Evolutionary conservation across 805 yeast species (phyloP).

Genomic region (Cyberlindnera veronae): DNA sequence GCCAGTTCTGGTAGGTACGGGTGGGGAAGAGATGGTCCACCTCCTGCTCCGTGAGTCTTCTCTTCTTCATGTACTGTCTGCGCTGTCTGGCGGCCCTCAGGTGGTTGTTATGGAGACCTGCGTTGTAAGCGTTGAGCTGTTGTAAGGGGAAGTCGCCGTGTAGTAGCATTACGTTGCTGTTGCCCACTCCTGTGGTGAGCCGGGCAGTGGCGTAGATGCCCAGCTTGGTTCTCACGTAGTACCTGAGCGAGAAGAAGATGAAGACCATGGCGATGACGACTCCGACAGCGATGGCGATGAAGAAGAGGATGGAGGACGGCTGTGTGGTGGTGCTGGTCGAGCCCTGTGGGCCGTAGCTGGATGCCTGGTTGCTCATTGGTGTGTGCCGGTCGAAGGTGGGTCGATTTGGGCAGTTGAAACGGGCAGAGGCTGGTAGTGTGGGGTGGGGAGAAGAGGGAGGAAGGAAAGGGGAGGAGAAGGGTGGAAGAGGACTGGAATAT

Average conservation of each 20-base stretch:
- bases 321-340: constrained; percentile 20
- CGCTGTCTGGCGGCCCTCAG: constrained; percentile 31
- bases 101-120: constrained; percentile 14
- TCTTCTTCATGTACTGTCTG: constrained; percentile 44
- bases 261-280: constrained; percentile 53
- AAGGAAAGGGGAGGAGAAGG: too few species aligned
- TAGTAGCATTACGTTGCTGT: constrained; percentile 18
- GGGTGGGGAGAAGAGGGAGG: too few species aligned
- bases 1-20: constrained; percentile 56
- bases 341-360: neutral
- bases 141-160: constrained; percentile 25
- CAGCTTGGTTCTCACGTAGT: constrained; percentile 52
- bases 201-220: constrained; percentile 42
- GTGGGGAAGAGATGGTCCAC: constrained; percentile 60
- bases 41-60: constrained; percentile 50
- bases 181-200: constrained; percentile 11
- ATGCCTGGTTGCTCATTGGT: neutral
- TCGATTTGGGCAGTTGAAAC: too few species aligned
- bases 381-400: too few species aligned
- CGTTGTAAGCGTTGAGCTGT: constrained; percentile 19
- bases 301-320: constrained; percentile 62
- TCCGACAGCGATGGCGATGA: constrained; percentile 61
- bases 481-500: too few species aligned
- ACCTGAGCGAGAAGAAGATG: constrained; percentile 56
- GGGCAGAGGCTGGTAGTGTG: too few species aligned